A percentile compares a stretch with the other conserved stretches of the same genome.
Evolutionary conservation across 2,329 filamentous ascomycete species (phyloP).

Genomic region (Trichoderma sp.): DNA sequence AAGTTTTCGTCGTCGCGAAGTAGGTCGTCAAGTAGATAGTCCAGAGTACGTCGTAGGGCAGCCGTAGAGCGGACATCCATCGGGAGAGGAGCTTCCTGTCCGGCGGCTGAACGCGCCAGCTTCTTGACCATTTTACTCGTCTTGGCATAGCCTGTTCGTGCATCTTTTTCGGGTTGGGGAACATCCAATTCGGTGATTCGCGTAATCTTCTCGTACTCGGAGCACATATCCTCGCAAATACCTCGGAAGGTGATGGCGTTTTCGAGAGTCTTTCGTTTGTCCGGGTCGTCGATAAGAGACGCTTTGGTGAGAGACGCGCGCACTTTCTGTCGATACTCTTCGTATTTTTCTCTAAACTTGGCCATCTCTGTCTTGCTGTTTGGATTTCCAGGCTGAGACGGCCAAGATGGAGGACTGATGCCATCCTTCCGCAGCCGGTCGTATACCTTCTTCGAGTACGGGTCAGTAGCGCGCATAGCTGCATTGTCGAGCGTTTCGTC

Average conservation of each 20-base stretch:
- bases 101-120: conserved; percentile 66
- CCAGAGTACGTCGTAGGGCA: conserved; percentile 59
- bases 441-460: conserved; percentile 53
- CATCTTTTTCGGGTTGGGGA: conserved; percentile 55
- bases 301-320: conserved; percentile 59
- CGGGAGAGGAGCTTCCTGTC: conserved; percentile 66
- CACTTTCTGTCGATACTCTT: conserved; percentile 57
- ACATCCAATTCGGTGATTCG: conserved; percentile 64
- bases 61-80: conserved; percentile 66
- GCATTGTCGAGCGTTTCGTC: conserved; percentile 24
- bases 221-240: conserved; percentile 70
- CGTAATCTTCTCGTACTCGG: conserved; percentile 64
- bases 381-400: conserved; percentile 54
- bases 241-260: conserved; percentile 68
- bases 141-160: conserved; percentile 46
- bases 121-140: conserved; percentile 65
- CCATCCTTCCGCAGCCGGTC: conserved; percentile 56
- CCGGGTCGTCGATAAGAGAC: conserved; percentile 64
- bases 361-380: conserved; percentile 54
- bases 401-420: conserved; percentile 57
- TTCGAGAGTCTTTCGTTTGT: conserved; percentile 61
- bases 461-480: conserved; percentile 34
- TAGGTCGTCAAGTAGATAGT: conserved; percentile 64
- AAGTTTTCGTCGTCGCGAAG: conserved; percentile 58
- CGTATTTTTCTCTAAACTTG: conserved; percentile 56